Conservation (phyloP, 768 basidiomycete genomes). For the Rhodotorula babjevae region DNA sequence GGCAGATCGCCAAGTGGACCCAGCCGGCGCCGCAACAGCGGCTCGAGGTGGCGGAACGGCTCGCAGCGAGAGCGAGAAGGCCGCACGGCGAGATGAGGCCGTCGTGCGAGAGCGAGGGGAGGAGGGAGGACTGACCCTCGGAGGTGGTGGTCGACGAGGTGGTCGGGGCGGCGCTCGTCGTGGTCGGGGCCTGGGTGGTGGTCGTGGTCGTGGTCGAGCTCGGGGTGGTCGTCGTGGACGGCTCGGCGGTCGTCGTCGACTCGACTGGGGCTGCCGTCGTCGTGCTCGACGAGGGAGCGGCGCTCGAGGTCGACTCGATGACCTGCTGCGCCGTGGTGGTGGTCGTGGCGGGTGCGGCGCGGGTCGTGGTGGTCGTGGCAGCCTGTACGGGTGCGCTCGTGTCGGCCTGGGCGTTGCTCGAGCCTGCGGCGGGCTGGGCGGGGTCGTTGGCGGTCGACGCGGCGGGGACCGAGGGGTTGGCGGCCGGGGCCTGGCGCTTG, state of each 20-base stretch:
- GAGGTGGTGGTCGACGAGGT: neutral
- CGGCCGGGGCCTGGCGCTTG: neutral
- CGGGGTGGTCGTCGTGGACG: constrained; percentile 3
- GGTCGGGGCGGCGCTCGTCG: neutral
- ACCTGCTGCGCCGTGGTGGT: neutral
- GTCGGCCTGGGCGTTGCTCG: neutral
- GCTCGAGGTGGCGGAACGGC: too few species aligned
- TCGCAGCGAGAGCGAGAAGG: too few species aligned
- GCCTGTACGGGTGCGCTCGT: neutral
- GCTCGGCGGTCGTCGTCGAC: neutral
- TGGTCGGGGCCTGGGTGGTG: neutral
- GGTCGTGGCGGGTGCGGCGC: neutral
- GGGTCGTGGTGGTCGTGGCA: neutral
- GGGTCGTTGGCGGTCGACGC: neutral
- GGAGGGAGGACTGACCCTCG: neutral
- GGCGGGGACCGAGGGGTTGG: neutral
- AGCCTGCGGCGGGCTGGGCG: neutral
- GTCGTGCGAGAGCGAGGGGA: too few species aligned
- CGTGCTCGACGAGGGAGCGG: neutral
- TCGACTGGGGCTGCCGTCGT: neutral
- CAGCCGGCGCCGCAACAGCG: too few species aligned
- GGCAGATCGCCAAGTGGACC: too few species aligned
- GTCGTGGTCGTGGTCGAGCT: constrained; percentile 1
- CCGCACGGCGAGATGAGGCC: too few species aligned
- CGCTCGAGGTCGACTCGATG: neutral